These are phyloP conservation scores for Filosporella fistucella DNA, from an alignment of 495 filamentous ascomycete genomes.

Conservation along the genomic window DNA sequence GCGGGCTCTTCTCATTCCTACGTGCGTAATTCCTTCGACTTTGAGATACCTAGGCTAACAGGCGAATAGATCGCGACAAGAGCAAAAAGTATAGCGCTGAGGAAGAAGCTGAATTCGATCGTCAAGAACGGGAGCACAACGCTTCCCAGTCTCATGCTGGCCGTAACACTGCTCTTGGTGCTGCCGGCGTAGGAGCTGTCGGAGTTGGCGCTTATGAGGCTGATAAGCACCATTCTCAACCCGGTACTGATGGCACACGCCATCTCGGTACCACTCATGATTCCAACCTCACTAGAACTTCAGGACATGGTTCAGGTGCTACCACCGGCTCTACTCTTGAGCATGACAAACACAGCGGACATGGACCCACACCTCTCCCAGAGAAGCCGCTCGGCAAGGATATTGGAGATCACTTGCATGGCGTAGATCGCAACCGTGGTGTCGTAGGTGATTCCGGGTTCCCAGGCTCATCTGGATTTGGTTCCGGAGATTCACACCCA, in stretches of 20 bases:
- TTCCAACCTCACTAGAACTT: too few relatives aligned
- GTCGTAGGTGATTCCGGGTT: conserved; percentile 5
- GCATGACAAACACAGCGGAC: background rate
- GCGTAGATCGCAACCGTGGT: conserved; percentile 16
- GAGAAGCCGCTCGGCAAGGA: conserved; percentile 2
- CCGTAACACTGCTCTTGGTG: conserved; percentile 4
- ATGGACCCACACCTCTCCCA: background rate
- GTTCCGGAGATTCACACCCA: background rate
- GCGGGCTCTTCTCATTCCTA: conserved; percentile 13
- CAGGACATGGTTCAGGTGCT: too few relatives aligned
- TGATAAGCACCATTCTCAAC: conserved; percentile 3
- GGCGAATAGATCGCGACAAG: conserved; percentile 12
- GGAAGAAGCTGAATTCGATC: conserved; percentile 19
- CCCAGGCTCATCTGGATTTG: conserved; percentile 9
- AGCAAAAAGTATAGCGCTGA: conserved; percentile 19
- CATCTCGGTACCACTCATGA: too few relatives aligned
- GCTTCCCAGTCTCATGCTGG: background rate
- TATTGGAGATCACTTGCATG: conserved; percentile 15
- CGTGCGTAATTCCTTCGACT: conserved; percentile 3
- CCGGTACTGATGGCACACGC: too few relatives aligned
- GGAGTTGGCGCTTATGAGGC: background rate
- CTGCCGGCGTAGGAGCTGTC: background rate
- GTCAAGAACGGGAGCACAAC: conserved; percentile 17
- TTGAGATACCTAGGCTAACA: background rate
- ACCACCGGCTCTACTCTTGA: too few relatives aligned